phyloP scores from a whole-genome alignment of 2,329 filamentous ascomycete genomes.

The Venturia nashicola region DNA sequence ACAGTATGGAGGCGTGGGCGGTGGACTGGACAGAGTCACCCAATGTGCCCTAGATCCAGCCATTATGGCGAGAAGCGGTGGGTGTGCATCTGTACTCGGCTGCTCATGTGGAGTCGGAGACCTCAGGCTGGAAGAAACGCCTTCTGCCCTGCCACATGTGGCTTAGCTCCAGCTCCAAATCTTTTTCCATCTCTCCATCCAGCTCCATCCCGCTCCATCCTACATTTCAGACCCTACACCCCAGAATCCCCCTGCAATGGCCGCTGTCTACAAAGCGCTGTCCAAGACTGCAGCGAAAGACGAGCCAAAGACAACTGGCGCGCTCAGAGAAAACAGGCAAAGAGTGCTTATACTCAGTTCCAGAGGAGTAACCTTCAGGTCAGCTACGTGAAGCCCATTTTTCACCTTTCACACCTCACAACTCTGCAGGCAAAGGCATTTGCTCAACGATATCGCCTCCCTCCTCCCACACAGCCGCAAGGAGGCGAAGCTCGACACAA shows the following conservation, averaged over 20 bases:
- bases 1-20: too few species aligned
- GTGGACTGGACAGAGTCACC: too few species aligned
- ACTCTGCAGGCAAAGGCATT: slow-evolving; percentile 65
- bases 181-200: neutral
- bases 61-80: too few species aligned
- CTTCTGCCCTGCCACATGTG: too few species aligned
- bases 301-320: slow-evolving; percentile 18
- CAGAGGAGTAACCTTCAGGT: slow-evolving; percentile 82
- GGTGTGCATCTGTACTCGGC: too few species aligned
- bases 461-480: slow-evolving; percentile 88
- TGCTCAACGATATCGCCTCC: slow-evolving; percentile 76
- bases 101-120: too few species aligned
- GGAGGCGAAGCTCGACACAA: slow-evolving; percentile 94
- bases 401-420: neutral
- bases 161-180: neutral
- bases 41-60: too few species aligned
- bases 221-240: neutral
- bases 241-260: slow-evolving; percentile 30
- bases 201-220: neutral
- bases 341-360: slow-evolving; percentile 84
- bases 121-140: too few species aligned
- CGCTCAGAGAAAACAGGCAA: slow-evolving; percentile 31
- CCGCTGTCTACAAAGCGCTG: slow-evolving; percentile 44
- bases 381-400: slow-evolving; percentile 6
- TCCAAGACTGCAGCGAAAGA: slow-evolving; percentile 28